Conservation (phyloP, 441 rosid genomes). For the Bruguiera hainesii region DNA sequence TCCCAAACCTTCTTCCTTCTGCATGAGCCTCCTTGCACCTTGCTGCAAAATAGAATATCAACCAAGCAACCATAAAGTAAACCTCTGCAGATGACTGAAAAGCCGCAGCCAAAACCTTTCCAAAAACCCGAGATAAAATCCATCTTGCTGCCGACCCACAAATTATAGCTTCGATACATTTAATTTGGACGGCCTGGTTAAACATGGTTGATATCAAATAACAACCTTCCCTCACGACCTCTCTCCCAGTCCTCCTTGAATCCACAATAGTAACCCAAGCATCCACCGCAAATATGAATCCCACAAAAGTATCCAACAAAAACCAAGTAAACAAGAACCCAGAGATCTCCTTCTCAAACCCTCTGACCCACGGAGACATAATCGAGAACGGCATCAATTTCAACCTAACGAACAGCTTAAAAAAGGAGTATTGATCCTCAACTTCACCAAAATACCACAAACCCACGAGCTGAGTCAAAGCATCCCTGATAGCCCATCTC, state of each 20-base stretch:
- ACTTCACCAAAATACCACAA: constrained; percentile 86
- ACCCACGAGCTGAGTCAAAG: constrained; percentile 82
- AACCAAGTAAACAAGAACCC: constrained; percentile 84
- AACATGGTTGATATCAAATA: constrained; percentile 64
- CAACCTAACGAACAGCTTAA: constrained; percentile 79
- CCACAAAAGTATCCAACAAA: constrained; percentile 60
- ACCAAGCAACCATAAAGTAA: constrained; percentile 89
- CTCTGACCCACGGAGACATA: constrained; percentile 76
- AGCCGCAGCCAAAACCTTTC: constrained; percentile 51
- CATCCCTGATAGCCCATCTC: constrained; percentile 95
- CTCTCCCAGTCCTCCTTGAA: constrained; percentile 77
- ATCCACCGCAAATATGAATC: constrained; percentile 66
- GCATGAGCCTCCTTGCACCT: constrained; percentile 64
- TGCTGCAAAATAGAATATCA: constrained; percentile 70
- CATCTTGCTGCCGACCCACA: constrained; percentile 74
- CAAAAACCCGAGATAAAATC: constrained; percentile 45
- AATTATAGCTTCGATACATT: constrained; percentile 71
- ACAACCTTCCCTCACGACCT: constrained; percentile 83
- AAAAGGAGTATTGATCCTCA: constrained; percentile 83
- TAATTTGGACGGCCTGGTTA: constrained; percentile 71
- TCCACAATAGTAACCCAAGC: constrained; percentile 84
- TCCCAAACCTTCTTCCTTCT: constrained; percentile 69
- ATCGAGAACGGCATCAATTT: constrained; percentile 91
- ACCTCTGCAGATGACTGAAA: constrained; percentile 75
- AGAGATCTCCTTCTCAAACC: constrained; percentile 82